A percentile compares a stretch with the other conserved stretches of the same genome.
Evolutionary conservation across 495 filamentous ascomycete species (phyloP).

Genomic region (Neurospora sp.): DNA sequence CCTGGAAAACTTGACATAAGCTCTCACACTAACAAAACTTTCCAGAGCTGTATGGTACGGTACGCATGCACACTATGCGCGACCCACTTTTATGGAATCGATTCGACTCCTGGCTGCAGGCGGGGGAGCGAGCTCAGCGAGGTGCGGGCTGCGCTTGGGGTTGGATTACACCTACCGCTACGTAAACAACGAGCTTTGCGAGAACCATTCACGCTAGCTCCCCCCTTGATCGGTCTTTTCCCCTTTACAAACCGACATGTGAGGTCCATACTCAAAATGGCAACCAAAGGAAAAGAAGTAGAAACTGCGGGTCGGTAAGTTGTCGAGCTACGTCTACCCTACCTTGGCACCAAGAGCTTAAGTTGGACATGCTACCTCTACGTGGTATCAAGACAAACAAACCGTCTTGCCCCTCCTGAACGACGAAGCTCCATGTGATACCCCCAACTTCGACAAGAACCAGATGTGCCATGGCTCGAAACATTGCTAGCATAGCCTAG

Average conservation of each 20-base stretch:
- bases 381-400: not conserved
- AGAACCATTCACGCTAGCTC: not conserved
- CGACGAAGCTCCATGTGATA: not conserved
- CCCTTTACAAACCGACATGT: not conserved
- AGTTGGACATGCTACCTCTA: conserved; percentile 1
- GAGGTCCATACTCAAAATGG: conserved; percentile 11
- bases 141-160: not conserved
- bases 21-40: not conserved
- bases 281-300: conserved; percentile 24
- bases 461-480: not conserved
- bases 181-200: not conserved
- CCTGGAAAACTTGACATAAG: not conserved
- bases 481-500: not conserved
- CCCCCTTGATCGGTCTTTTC: not conserved
- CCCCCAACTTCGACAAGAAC: not conserved
- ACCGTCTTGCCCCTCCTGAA: not conserved
- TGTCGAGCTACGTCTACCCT: not conserved
- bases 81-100: not conserved
- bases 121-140: not conserved
- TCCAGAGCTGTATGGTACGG: not conserved
- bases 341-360: conserved; percentile 1
- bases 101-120: not conserved
- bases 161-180: not conserved
- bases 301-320: conserved; percentile 2
- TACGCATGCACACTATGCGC: not conserved